Evolutionary conservation across 257 asterid genomes (phyloP), one percentile per base, ranked within the genome.

Genomic region (Haberlea rhodopensis): DNA sequence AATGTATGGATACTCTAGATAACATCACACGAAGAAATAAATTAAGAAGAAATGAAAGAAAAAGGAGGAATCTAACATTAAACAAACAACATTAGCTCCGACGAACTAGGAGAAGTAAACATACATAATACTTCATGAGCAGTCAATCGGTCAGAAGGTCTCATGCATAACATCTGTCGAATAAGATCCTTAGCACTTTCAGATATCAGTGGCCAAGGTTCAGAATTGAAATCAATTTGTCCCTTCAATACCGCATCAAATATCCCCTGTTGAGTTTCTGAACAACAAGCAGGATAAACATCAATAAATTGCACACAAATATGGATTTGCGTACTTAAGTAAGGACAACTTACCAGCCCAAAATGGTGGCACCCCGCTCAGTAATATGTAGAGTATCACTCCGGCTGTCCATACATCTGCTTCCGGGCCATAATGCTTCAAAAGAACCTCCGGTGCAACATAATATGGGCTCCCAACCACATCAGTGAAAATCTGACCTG

Each of bases 391-490:
- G 45, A 90, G 84, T 63, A 90, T 90, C 69, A 91, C 96, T 34
- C 96, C 96, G 31, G 96, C 96, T 32, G 96, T 91, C 98, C 98
- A 91, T 22, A 88, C 96, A 65, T 91, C 98, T 70, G 96, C 95
- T 75, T 83, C 88, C 18, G 95, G 98, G 49, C 98, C 98, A 79
- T 88, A 91, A 71, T 76, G 83, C 88, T 89, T 89, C 84, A 77
- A 54, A 54, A 91, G 94, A 59, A 91, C 96, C 88, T 91, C 97
- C 45, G 97, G 97, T 51, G 97, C 97, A 15, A 91, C 96, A 57
- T 91, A 91, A 63, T 91, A 91, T 20, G 98, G 98, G 81, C 98
- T 91, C 62, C 98, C 98, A 52, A 91, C 98, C 53, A 91, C 96
- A 76, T 91, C 98, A 5, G 87, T 83, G 79, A 91, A 91, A 65